A percentile compares a stretch with the other conserved stretches of the same genome.
These are phyloP conservation scores for Ogataea allantospora DNA, from an alignment of 805 yeast species.

Conservation along the genomic window DNA sequence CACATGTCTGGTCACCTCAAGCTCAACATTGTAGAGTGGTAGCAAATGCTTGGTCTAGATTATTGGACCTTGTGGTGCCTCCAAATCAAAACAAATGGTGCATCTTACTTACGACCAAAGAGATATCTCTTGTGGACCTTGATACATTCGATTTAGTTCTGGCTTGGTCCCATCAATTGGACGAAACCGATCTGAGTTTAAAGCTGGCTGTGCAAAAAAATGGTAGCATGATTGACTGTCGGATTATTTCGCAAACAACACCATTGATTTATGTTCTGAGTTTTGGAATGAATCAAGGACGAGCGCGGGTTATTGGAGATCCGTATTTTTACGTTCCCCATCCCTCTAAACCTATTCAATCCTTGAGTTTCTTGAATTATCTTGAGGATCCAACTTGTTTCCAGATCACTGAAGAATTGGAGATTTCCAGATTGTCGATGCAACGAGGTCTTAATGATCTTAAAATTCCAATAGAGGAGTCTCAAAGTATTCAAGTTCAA, in stretches of 20 bases:
- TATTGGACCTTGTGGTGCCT: slow-evolving; percentile 43
- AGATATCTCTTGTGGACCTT: slow-evolving; percentile 51
- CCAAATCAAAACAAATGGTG: slow-evolving; percentile 34
- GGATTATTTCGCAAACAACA: slow-evolving; percentile 30
- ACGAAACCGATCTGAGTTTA: slow-evolving; percentile 53
- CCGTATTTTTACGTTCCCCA: slow-evolving; percentile 28
- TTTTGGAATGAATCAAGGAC: slow-evolving; percentile 26
- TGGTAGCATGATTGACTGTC: slow-evolving; percentile 20
- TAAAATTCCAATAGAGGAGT: neutral
- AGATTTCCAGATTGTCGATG: slow-evolving; percentile 20
- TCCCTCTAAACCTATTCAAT: slow-evolving; percentile 19
- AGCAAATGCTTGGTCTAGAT: slow-evolving; percentile 52
- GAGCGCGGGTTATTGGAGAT: slow-evolving; percentile 17
- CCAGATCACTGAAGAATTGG: slow-evolving; percentile 20
- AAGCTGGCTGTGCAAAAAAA: slow-evolving; percentile 33
- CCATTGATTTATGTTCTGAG: slow-evolving; percentile 32
- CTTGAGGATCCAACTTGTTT: slow-evolving; percentile 10
- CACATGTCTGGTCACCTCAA: slow-evolving; percentile 35
- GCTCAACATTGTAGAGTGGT: slow-evolving; percentile 39
- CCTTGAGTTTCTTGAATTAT: slow-evolving; percentile 11
- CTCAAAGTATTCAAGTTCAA: neutral
- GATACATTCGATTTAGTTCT: slow-evolving; percentile 44
- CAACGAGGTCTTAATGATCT: neutral
- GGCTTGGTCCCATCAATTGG: slow-evolving; percentile 72
- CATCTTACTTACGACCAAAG: slow-evolving; percentile 64